Conservation (phyloP, 1,284 basidiomycete genomes). For the Ceratobasidium theobromae region DNA sequence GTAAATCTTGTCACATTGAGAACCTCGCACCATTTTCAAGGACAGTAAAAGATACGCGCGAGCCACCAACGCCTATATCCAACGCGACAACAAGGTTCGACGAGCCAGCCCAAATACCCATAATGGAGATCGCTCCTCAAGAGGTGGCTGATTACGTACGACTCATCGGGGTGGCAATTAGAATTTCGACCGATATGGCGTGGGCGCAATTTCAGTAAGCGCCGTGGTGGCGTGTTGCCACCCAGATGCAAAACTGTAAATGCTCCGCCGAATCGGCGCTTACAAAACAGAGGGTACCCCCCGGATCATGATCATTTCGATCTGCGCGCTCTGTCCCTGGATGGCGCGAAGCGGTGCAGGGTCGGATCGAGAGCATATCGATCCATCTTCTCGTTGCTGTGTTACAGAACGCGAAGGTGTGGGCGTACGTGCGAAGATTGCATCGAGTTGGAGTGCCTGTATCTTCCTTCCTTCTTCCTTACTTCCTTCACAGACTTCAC, state of each 20-base stretch:
- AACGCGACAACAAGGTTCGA: neutral
- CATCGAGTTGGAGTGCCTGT: too few species aligned
- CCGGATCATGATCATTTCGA: neutral
- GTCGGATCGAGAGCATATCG: neutral
- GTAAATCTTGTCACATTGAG: neutral
- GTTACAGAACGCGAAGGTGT: too few species aligned
- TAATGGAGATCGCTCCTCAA: neutral
- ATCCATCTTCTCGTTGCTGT: neutral
- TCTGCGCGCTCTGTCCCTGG: neutral
- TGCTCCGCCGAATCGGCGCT: too few species aligned
- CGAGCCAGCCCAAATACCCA: neutral
- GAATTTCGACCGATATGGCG: neutral
- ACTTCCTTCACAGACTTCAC: too few species aligned
- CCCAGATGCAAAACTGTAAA: too few species aligned
- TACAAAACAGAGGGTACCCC: neutral
- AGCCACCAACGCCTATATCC: neutral
- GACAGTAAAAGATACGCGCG: neutral
- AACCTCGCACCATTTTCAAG: neutral
- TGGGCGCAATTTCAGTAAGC: too few species aligned
- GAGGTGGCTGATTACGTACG: too few species aligned
- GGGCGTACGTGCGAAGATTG: too few species aligned
- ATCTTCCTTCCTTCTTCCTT: too few species aligned
- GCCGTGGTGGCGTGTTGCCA: too few species aligned
- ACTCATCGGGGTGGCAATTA: neutral
- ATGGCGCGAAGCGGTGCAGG: neutral